These are phyloP conservation scores for Hericium alpestre DNA, from an alignment of 768 basidiomycete species.

Conservation along the genomic window DNA sequence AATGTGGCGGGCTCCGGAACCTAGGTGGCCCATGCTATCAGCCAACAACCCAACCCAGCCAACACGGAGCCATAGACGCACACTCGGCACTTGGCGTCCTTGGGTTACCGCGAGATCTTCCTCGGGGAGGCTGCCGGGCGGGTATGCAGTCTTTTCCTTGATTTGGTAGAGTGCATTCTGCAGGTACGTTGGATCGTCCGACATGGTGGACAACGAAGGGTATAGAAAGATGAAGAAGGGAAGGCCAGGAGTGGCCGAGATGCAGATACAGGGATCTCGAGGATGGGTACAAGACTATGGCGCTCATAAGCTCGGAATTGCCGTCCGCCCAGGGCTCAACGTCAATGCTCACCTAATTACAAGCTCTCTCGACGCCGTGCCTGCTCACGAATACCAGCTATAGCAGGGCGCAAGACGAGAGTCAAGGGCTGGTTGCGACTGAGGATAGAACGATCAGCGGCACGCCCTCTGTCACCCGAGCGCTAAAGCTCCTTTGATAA, in stretches of 20 bases:
- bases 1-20: conserved; percentile 57
- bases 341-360: no score
- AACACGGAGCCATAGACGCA: conserved; percentile 16
- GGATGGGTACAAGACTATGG: no score
- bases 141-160: conserved; percentile 21
- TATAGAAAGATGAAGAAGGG: not conserved
- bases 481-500: no score
- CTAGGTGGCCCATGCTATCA: conserved; percentile 24
- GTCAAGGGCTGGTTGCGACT: no score
- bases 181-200: conserved; percentile 9
- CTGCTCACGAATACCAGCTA: no score
- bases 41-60: not conserved
- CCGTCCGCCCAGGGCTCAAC: no score
- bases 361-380: no score
- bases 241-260: not conserved
- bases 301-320: no score
- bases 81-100: conserved; percentile 23
- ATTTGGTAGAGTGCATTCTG: conserved; percentile 17
- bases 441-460: no score
- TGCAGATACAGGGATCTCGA: not conserved
- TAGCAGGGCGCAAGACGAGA: no score
- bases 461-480: no score
- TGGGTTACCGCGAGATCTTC: conserved; percentile 13
- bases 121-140: conserved; percentile 15
- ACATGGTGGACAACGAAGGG: conserved; percentile 2